phyloP scores from a whole-genome alignment of 2,329 filamentous ascomycete genomes.

The Ceratocystis colombiana region DNA sequence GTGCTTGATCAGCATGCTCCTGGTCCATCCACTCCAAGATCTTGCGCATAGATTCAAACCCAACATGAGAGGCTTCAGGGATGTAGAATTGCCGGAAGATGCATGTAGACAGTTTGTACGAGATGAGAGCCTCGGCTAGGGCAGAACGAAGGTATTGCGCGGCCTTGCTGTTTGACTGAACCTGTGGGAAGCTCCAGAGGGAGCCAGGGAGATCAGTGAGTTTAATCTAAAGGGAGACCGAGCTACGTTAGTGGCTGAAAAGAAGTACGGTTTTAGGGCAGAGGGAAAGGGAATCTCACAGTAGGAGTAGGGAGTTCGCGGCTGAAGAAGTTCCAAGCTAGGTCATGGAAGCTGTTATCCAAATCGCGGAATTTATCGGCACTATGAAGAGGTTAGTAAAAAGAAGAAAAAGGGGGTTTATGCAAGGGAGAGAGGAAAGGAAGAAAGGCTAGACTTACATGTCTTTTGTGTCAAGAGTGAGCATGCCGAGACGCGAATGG shows the following conservation, averaged over 20 bases:
- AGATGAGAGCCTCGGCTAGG: constrained; percentile 23
- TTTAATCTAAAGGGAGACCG: constrained; percentile 12
- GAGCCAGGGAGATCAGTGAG: constrained; percentile 20
- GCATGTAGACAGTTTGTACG: constrained; percentile 21
- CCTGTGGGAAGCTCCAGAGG: constrained; percentile 22
- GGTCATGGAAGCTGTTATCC: constrained; percentile 25
- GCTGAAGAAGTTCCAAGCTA: constrained; percentile 24
- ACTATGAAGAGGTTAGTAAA: constrained; percentile 7
- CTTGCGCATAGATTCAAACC: constrained; percentile 22
- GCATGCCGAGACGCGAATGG: constrained; percentile 23
- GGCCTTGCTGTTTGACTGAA: constrained; percentile 23
- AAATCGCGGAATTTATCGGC: constrained; percentile 25
- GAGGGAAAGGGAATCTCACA: constrained; percentile 3
- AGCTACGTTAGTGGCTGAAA: constrained; percentile 3
- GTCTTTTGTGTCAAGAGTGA: constrained; percentile 24
- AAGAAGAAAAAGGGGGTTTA: not conserved
- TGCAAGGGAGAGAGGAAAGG: not conserved
- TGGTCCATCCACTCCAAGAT: constrained; percentile 24
- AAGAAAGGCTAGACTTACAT: constrained; percentile 19
- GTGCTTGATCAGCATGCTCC: constrained; percentile 22
- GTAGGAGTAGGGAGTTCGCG: constrained; percentile 19
- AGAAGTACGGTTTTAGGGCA: not conserved
- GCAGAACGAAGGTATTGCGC: constrained; percentile 23
- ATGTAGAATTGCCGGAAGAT: constrained; percentile 25
- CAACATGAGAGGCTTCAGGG: constrained; percentile 18